These are phyloP conservation scores for Diaporthe ilicicola DNA, from an alignment of 2,329 filamentous ascomycete genomes.

Conservation along the genomic window DNA sequence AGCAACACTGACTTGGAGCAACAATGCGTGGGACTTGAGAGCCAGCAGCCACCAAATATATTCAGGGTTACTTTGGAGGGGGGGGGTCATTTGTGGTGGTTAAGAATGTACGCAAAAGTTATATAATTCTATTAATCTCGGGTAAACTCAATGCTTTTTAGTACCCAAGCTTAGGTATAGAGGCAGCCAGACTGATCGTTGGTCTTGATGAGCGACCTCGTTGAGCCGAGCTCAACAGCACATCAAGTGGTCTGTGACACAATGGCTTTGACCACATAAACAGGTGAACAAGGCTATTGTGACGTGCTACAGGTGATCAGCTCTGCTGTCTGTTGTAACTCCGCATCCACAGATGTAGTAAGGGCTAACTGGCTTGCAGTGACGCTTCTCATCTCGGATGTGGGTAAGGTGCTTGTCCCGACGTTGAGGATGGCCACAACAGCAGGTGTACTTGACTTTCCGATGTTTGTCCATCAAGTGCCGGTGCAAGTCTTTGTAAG, in stretches of 20 bases:
- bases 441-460: background rate
- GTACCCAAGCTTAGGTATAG: conserved; percentile 9
- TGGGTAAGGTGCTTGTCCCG: background rate
- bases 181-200: conserved; percentile 29
- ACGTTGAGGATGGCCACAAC: background rate
- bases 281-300: background rate
- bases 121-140: too few species aligned
- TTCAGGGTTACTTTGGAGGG: too few species aligned
- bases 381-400: background rate
- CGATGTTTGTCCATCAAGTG: background rate
- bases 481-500: background rate
- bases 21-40: too few species aligned
- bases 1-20: too few species aligned
- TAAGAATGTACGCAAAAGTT: too few species aligned
- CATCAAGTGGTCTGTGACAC: background rate
- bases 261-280: background rate
- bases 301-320: background rate
- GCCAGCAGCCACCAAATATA: too few species aligned
- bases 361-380: background rate
- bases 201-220: conserved; percentile 22
- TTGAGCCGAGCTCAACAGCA: conserved; percentile 28
- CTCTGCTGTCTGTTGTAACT: background rate
- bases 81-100: too few species aligned
- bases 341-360: conserved; percentile 17
- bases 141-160: too few species aligned